A percentile compares a stretch with the other conserved stretches of the same genome.
Conservation (phyloP, 139 green algal genomes). For the Tetraselmis chui region DNA sequence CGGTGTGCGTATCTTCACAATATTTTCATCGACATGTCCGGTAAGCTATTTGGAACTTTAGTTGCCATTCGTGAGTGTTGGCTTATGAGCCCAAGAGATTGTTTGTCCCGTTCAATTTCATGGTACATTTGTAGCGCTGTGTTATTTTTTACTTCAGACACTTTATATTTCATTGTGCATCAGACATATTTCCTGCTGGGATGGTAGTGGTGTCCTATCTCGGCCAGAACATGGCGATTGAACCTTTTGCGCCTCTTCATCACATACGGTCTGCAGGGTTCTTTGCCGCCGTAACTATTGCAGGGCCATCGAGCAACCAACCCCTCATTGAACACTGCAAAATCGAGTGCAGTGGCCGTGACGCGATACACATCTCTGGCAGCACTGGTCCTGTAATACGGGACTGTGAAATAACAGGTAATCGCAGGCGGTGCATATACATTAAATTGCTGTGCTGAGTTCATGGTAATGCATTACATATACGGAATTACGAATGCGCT, state of each 20-base stretch:
- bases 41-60: slow-evolving; percentile 1
- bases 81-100: too few species aligned
- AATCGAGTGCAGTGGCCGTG: background rate
- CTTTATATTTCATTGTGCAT: background rate
- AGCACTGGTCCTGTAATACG: background rate
- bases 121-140: background rate
- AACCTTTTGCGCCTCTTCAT: background rate
- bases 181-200: background rate
- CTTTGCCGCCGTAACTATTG: background rate
- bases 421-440: too few species aligned
- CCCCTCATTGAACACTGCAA: background rate
- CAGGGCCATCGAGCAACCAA: background rate
- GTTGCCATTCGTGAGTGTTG: too few species aligned
- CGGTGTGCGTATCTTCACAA: slow-evolving; percentile 39
- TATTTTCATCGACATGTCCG: slow-evolving; percentile 53
- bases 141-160: background rate
- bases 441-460: background rate
- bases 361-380: background rate
- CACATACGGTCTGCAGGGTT: background rate
- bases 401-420: background rate
- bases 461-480: background rate
- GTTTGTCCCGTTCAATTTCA: background rate
- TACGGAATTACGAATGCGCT: background rate
- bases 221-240: background rate
- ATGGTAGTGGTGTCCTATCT: background rate